Conservation (phyloP, 257 asterid genomes). For the Dorcoceras hygrometricum region DNA sequence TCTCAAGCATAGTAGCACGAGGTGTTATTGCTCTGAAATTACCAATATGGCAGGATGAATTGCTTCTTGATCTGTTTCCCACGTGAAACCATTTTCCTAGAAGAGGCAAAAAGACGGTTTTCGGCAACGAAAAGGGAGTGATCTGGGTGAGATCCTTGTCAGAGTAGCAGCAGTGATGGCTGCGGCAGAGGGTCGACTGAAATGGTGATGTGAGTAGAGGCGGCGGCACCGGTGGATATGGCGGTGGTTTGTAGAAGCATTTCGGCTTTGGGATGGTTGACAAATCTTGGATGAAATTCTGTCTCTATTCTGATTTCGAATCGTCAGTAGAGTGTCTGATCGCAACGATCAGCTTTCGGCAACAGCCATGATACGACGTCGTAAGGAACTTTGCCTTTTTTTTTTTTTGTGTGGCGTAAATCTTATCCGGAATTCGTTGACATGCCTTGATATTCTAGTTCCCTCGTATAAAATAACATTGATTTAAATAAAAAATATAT, state of each 20-base stretch:
- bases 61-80: slow-evolving; percentile 33
- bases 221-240: slow-evolving; percentile 26
- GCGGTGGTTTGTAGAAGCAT: slow-evolving; percentile 54
- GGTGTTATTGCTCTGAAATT: slow-evolving; percentile 21
- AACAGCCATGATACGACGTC: slow-evolving; percentile 12
- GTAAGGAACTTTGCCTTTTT: too few relatives aligned
- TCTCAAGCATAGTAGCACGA: slow-evolving; percentile 58
- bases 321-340: too few relatives aligned
- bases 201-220: slow-evolving; percentile 26
- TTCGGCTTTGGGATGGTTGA: slow-evolving; percentile 14
- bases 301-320: neutral
- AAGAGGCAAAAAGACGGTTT: slow-evolving; percentile 51
- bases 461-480: too few relatives aligned
- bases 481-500: too few relatives aligned
- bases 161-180: slow-evolving; percentile 26
- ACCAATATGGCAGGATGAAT: slow-evolving; percentile 22
- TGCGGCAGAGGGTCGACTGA: slow-evolving; percentile 14
- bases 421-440: too few relatives aligned
- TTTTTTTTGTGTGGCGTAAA: too few relatives aligned
- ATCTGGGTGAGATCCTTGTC: slow-evolving; percentile 39
- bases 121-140: slow-evolving; percentile 34
- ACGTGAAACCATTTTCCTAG: slow-evolving; percentile 41
- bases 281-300: neutral
- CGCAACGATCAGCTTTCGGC: neutral
- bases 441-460: too few relatives aligned